Base-by-base conservation (phyloP, 331 rosid genomes). In the Rosa hybrid region DNA sequence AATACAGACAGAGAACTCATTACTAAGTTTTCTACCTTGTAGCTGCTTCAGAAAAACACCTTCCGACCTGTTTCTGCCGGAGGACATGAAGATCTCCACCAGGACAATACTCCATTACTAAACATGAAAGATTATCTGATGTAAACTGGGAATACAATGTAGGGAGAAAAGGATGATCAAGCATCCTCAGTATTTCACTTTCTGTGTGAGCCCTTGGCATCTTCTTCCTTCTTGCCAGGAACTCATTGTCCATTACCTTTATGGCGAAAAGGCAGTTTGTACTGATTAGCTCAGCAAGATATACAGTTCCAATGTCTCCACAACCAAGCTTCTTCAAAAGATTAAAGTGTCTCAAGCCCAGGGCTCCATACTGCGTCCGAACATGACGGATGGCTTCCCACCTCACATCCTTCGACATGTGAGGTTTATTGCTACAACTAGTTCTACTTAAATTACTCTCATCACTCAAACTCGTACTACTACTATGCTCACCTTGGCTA, bases 71-170 rank as follows among this genome's bases (percentile, higher is more conserved):
- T 88, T 86, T 91, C 90, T 96, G 99, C 77, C 99, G 88, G 30
- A 96, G 89, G 81, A 93, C 99, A 78, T 96, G 99, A 81, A 96
- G 99, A 88, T 96, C 99, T 81, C 99, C 99, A 11, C 99, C 99
- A 68, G 99, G 99, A 85, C 99, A 95, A 85, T 88, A 93, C 88
- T 95, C 99, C 99, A 90, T 96, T 80, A 93, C 91, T 73, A 96
- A 89, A 81, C 99, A 96, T 12, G 99, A 90, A 74, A 96, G 84
- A 83, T 93, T 96, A 88, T 93, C 97, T 60, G 98, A 88, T 48
- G 98, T 90, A 71, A 96, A 96, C 72, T 96, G 97, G 48, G 90
- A 85, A 89, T 90, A 95, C 46, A 93, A 82, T 48, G 99, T 95
- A 9, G 99, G 99, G 78, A 95, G 98, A 82, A 95, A 95, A 57